Evolutionary conservation across 2,329 filamentous ascomycete species (phyloP).

Genomic region (Dendryphion nanum): DNA sequence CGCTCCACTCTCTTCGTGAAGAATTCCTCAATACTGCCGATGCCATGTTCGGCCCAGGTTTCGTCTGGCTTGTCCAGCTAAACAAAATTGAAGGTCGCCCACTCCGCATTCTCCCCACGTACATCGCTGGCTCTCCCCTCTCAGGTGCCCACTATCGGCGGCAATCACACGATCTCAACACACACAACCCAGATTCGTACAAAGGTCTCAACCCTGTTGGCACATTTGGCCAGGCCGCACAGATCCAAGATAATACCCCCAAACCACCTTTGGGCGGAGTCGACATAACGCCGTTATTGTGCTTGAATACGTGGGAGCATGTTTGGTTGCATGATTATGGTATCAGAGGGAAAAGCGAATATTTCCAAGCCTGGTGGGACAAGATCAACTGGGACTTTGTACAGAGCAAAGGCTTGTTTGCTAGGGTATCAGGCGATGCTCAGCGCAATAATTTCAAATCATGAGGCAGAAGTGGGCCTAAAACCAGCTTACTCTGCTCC

Average conservation of each 20-base stretch:
- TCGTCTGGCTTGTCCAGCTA: constrained; percentile 82
- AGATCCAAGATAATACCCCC: constrained; percentile 23
- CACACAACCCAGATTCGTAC: constrained; percentile 36
- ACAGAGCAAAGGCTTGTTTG: constrained; percentile 7
- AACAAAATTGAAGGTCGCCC: constrained; percentile 46
- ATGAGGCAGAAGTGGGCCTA: no score
- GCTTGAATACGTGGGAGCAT: constrained; percentile 96
- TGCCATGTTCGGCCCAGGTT: constrained; percentile 95
- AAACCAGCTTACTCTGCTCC: no score
- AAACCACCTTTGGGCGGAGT: constrained; percentile 63
- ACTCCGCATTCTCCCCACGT: constrained; percentile 76
- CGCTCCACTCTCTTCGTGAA: constrained; percentile 74
- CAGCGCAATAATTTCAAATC: no score
- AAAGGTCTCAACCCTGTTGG: constrained; percentile 39
- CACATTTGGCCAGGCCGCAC: constrained; percentile 34
- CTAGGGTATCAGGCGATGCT: no score
- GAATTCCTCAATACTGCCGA: constrained; percentile 79
- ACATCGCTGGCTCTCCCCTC: constrained; percentile 87
- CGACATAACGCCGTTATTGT: constrained; percentile 74
- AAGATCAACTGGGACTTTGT: constrained; percentile 82
- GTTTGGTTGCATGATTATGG: constrained; percentile 84
- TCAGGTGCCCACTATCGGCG: constrained; percentile 78
- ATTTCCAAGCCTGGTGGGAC: constrained; percentile 82
- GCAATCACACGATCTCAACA: constrained; percentile 69
- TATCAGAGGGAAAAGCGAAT: constrained; percentile 70